Evolutionary conservation across 129 eudicot species (phyloP), one percentile per base, ranked within the genome.

Genomic region (Dittrichia graveolens): DNA sequence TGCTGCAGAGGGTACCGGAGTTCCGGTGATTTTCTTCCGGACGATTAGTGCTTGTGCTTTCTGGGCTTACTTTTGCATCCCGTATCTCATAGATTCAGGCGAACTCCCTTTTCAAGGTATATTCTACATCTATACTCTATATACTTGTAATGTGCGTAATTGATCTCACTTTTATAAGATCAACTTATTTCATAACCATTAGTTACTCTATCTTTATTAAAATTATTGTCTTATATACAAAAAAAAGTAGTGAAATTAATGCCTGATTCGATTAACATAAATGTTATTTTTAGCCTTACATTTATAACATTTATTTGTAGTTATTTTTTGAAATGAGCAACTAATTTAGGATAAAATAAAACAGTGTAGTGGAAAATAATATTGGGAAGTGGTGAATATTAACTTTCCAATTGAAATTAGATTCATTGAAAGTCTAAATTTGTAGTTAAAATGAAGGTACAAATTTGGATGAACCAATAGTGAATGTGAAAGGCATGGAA

Each of bases 41-140:
- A 88, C 97, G 6, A 59, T 88, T 37, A 83, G 95, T 45, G 85
- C 88, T 18, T 80, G 85, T 57, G 75, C 85, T 40, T 67, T 91
- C 52, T 88, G 97, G 95, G 71, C 84, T 47, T 81, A 66, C 58
- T 83, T 86, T 42, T 74, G 80, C 18, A 67, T 84, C 42, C 88
- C 85, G 10, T 61, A 79, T 14, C 88, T 91, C 8, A 79, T 82
- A 53, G 63, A 82, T 41, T 61, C 83, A 6, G 92, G 85, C 31
- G 86, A 91, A 34, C 54, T 88, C 69, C 97, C 97, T 3, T 82
- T 91, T 45, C 5, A 55, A 60, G 87, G 89, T 68, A 46, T 55
- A 0, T 5, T 11, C 39, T 38, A 2, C 4, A 1, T 15, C 35
- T 37, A 38, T 8, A 6, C 42, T 13, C 3, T 6, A 2, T 48